Evolutionary conservation across 148 eudicot species (phyloP).

Genomic region (Vaccinium darrowii): DNA sequence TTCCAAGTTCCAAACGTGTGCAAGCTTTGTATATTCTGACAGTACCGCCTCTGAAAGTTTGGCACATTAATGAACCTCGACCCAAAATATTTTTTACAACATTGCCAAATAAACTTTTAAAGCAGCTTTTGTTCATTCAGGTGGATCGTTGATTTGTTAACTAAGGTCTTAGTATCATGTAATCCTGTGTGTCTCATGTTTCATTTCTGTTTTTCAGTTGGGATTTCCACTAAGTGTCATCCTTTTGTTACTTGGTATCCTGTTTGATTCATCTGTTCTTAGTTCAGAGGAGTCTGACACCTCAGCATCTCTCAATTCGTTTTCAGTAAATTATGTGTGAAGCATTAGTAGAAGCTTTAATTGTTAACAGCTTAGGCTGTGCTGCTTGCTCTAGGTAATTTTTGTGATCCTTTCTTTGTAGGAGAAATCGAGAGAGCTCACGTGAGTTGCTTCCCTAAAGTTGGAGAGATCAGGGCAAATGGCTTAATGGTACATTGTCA

Average conservation of each 20-base stretch:
- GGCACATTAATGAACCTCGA: neutral
- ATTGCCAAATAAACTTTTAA: neutral
- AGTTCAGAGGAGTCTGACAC: neutral
- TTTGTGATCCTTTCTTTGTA: conserved; percentile 25
- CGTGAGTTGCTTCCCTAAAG: conserved; percentile 49
- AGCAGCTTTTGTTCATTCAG: neutral
- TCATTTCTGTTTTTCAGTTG: neutral
- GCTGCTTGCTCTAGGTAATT: conserved; percentile 12
- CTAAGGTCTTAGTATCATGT: neutral
- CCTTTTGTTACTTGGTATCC: neutral
- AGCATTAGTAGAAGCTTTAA: neutral
- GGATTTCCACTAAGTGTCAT: neutral
- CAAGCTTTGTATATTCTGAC: neutral
- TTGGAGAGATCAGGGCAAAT: conserved; percentile 47
- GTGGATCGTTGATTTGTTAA: neutral
- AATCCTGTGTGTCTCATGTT: neutral
- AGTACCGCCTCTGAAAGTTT: neutral
- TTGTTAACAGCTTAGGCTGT: neutral
- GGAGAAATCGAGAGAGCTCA: conserved; percentile 63
- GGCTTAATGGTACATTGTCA: conserved; percentile 43
- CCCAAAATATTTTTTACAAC: neutral
- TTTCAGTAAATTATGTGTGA: neutral
- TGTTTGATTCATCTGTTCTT: neutral
- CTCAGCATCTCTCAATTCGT: neutral
- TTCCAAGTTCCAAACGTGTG: neutral